Evolutionary conservation across 495 filamentous ascomycete genomes (phyloP), one percentile per base, ranked within the genome.

Genomic region (Tirmania nivea): DNA sequence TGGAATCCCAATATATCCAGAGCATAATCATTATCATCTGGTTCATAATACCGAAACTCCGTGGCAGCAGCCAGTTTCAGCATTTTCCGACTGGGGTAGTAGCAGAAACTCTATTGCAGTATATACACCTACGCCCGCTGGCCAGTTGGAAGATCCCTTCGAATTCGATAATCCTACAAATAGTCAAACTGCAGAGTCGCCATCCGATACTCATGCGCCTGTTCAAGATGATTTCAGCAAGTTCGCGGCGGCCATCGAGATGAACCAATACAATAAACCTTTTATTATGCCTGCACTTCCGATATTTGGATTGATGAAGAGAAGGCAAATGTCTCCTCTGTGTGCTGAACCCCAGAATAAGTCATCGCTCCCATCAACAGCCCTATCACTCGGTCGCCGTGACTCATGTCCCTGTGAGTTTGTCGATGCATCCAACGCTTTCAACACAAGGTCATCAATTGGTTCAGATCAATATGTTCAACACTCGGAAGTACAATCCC

Each of bases 31-130:
- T 5, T 5, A 31, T 31, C 7, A 31, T 31, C 39, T 45, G 12
- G 39, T 14, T 14, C 17, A 14, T 5, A 19, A 45, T 45, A 8
- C 8, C 12, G 12, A 14, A 19, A 19, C 14, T 14, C 12, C 9
- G 17, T 45, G 39, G 39, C 39, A 45, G 8, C 39, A 45, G 59
- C 62, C 62, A n/a, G 35, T 52, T 16, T 64, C 62, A 21, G 62
- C 53, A 25, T 64, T 64, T 39, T 64, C 62, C 10, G 62, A 64
- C 49, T 64, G 63, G 16, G 62, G 62, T 14, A 64, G 61, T 34
- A 64, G 62, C 50, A 56, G 60, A 5, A 59, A 58, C 36, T 64
- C 62, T 17, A 55, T 58, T 12, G 25, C 45, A 17, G 42, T 57
- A 49, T 64, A 64, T 47, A 61, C 62, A 9, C 61, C 61, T 11